These are phyloP conservation scores for Bruguiera parviflora DNA, from an alignment of 345 rosid species.

Conservation along the genomic window DNA sequence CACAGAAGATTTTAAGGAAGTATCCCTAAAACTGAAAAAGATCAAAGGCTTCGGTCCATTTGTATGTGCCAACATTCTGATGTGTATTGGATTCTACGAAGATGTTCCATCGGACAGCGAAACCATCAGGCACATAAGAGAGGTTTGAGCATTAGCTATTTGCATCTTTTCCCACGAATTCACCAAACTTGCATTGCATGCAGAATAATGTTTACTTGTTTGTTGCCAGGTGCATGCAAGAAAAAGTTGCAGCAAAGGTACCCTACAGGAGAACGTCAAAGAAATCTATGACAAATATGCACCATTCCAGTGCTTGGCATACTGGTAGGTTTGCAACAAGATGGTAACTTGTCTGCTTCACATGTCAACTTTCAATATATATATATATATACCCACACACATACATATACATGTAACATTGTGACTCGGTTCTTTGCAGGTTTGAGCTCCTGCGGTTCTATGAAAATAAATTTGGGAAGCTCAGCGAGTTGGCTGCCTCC, in stretches of 20 bases:
- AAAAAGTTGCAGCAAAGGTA: conserved; percentile 9
- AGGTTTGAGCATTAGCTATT: conserved; percentile 27
- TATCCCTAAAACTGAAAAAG: conserved; percentile 9
- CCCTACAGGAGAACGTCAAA: conserved; percentile 12
- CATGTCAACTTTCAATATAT: too few relatives aligned
- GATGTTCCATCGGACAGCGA: conserved; percentile 45
- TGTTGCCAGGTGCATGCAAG: conserved; percentile 22
- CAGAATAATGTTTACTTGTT: too few relatives aligned
- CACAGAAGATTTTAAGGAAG: not conserved
- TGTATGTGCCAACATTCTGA: conserved; percentile 35
- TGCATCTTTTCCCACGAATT: too few relatives aligned
- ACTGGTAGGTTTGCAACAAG: conserved; percentile 19
- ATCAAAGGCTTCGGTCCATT: conserved; percentile 42
- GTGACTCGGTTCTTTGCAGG: conserved; percentile 13
- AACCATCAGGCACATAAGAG: conserved; percentile 37
- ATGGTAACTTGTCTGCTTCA: too few relatives aligned
- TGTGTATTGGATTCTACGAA: conserved; percentile 47
- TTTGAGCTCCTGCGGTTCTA: conserved; percentile 24
- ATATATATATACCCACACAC: too few relatives aligned
- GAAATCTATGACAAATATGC: conserved; percentile 29
- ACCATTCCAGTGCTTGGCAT: conserved; percentile 29
- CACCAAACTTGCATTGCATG: too few relatives aligned
- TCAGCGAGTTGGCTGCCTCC: conserved; percentile 23
- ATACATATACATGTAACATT: too few relatives aligned
- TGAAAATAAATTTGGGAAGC: conserved; percentile 31